Evolutionary conservation across 495 filamentous ascomycete species (phyloP).

Genomic region (Trichoderma reesei): DNA sequence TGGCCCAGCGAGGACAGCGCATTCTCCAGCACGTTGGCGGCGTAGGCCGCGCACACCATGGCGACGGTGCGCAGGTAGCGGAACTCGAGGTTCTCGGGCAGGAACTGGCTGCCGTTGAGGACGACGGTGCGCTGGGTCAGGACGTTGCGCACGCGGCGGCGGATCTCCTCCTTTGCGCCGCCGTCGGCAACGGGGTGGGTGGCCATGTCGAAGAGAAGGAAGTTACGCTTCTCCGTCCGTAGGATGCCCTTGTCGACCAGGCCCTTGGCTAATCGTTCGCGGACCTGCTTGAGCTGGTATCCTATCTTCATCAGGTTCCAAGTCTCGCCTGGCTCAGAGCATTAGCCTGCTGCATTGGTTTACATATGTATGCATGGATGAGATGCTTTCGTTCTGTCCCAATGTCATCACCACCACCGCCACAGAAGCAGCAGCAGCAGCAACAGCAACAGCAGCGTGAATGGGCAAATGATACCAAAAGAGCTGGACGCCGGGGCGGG

Average conservation of each 20-base stretch:
- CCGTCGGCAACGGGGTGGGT: constrained; percentile 97
- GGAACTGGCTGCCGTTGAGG: constrained; percentile 67
- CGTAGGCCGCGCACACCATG: constrained; percentile 97
- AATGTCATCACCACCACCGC: background rate
- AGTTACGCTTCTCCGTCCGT: constrained; percentile 97
- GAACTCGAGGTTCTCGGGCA: constrained; percentile 90
- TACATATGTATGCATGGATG: background rate
- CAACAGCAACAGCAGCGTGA: too few species aligned
- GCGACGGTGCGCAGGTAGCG: constrained; percentile 80
- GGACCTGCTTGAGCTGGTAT: constrained; percentile 98
- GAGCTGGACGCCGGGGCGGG: too few species aligned
- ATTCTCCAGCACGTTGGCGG: constrained; percentile 96
- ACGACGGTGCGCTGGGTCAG: constrained; percentile 92
- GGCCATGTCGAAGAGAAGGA: constrained; percentile 98
- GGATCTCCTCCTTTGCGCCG: constrained; percentile 94
- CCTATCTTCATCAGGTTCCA: constrained; percentile 99
- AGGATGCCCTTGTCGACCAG: constrained; percentile 98
- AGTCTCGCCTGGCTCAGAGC: constrained; percentile 64
- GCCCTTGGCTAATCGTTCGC: constrained; percentile 94
- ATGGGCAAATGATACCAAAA: too few species aligned
- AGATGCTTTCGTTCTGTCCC: too few species aligned
- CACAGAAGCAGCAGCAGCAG: background rate
- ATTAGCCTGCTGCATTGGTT: background rate
- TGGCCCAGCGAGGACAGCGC: constrained; percentile 89
- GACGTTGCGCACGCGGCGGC: constrained; percentile 81